phyloP scores from a whole-genome alignment of 441 rosid species.

The Pelargonium cotyledonis region DNA sequence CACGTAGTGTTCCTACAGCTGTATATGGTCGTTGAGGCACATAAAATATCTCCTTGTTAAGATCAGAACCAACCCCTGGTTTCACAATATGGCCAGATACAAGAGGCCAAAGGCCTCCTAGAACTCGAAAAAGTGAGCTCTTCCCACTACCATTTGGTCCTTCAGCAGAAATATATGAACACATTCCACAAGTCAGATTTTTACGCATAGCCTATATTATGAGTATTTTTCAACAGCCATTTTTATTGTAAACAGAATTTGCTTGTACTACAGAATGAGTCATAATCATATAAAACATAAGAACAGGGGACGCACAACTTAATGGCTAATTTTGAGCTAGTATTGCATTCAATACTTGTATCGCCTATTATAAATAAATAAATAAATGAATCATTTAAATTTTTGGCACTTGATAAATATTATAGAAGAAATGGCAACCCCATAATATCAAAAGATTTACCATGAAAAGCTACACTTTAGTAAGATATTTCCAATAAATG shows the following conservation, averaged over 20 bases:
- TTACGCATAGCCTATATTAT: background rate
- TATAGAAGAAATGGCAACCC: too few relatives aligned
- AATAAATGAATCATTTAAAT: too few relatives aligned
- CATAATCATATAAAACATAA: too few relatives aligned
- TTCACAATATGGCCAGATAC: constrained; percentile 90
- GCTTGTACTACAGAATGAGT: background rate
- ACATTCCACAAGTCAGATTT: constrained; percentile 3
- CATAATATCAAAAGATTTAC: background rate
- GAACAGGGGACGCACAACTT: background rate
- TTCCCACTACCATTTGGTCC: constrained; percentile 99
- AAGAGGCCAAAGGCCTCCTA: constrained; percentile 99
- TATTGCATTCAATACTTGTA: background rate
- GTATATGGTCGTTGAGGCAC: constrained; percentile 99
- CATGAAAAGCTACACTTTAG: background rate
- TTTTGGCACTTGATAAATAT: too few relatives aligned
- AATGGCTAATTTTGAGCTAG: background rate
- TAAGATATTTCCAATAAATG: background rate
- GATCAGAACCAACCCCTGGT: constrained; percentile 99
- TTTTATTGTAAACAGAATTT: background rate
- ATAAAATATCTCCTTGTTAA: constrained; percentile 94
- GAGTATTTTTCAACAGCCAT: background rate
- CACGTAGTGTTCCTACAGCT: constrained; percentile 95
- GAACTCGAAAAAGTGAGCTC: constrained; percentile 98
- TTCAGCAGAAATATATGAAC: constrained; percentile 31
- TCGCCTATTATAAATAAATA: background rate